These are phyloP conservation scores for Tolypocladium paradoxum DNA, from an alignment of 2,329 filamentous ascomycete species.

Conservation along the genomic window DNA sequence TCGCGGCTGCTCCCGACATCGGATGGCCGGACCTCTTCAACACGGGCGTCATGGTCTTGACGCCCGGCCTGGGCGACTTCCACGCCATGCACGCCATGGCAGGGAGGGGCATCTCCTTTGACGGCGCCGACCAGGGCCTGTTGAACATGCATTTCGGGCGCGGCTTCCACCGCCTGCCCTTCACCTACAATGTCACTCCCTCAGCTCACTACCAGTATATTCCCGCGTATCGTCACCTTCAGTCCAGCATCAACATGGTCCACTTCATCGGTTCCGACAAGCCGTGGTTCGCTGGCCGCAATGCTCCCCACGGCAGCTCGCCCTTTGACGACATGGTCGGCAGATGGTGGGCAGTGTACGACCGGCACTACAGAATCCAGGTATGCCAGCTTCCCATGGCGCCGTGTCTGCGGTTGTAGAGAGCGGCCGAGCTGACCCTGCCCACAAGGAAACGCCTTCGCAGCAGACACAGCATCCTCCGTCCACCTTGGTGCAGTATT, in stretches of 20 bases:
- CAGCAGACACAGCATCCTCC: conserved; percentile 4
- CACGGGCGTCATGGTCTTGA: conserved; percentile 89
- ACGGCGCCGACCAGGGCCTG: conserved; percentile 91
- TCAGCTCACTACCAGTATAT: conserved; percentile 96
- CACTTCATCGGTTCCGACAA: conserved; percentile 93
- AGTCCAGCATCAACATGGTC: conserved; percentile 77
- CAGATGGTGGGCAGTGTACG: conserved; percentile 91
- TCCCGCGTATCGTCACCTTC: conserved; percentile 87
- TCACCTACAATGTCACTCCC: conserved; percentile 94
- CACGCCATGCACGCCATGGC: conserved; percentile 77
- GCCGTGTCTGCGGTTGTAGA: neutral
- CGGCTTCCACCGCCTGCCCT: conserved; percentile 78
- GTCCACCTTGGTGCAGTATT: conserved; percentile 36
- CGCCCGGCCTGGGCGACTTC: conserved; percentile 78
- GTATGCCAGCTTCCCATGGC: conserved; percentile 23
- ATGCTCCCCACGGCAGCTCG: conserved; percentile 39
- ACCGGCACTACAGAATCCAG: conserved; percentile 61
- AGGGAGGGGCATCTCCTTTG: conserved; percentile 80
- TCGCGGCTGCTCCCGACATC: conserved; percentile 77
- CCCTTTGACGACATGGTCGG: conserved; percentile 77
- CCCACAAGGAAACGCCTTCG: conserved; percentile 9
- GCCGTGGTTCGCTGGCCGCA: conserved; percentile 66
- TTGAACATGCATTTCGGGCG: conserved; percentile 88
- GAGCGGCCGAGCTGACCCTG: neutral
- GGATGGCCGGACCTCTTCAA: conserved; percentile 99